Evolutionary conservation across 305 asterid species (phyloP).

Genomic region (Fraxinus ornus): DNA sequence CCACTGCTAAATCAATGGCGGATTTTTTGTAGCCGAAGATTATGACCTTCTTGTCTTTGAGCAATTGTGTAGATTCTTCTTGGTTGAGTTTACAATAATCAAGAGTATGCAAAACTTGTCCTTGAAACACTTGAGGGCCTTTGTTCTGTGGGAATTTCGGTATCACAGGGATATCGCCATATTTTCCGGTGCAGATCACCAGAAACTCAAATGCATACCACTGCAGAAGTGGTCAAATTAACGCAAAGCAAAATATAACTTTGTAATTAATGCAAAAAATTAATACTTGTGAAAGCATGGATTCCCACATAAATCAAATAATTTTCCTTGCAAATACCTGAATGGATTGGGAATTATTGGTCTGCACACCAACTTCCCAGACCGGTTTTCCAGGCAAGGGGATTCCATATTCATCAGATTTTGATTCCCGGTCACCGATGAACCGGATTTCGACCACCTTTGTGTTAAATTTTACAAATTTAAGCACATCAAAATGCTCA

Average conservation of each 20-base stretch:
- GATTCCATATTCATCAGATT: constrained; percentile 40
- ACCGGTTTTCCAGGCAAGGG: constrained; percentile 56
- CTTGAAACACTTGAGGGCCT: constrained; percentile 69
- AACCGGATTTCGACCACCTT: constrained; percentile 75
- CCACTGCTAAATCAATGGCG: constrained; percentile 81
- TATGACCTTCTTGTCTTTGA: constrained; percentile 63
- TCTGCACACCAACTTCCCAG: constrained; percentile 77
- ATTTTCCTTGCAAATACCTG: constrained; percentile 38
- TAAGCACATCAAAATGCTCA: constrained; percentile 53
- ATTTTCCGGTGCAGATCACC: constrained; percentile 85
- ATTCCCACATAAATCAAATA: constrained; percentile 8
- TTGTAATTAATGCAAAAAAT: too few relatives aligned
- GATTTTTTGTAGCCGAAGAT: constrained; percentile 87
- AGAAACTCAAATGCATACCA: constrained; percentile 69
- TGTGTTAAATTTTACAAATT: constrained; percentile 60
- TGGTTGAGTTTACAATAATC: constrained; percentile 76
- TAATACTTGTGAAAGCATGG: constrained; percentile 27
- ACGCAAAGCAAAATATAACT: background rate
- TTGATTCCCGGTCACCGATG: constrained; percentile 36
- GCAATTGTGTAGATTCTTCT: constrained; percentile 41
- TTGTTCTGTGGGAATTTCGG: constrained; percentile 56
- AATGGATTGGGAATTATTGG: constrained; percentile 42
- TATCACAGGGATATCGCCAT: constrained; percentile 72
- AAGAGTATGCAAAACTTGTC: constrained; percentile 65
- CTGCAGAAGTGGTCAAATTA: constrained; percentile 30